phyloP scores from a whole-genome alignment of 345 rosid genomes.

The Populus nigra region DNA sequence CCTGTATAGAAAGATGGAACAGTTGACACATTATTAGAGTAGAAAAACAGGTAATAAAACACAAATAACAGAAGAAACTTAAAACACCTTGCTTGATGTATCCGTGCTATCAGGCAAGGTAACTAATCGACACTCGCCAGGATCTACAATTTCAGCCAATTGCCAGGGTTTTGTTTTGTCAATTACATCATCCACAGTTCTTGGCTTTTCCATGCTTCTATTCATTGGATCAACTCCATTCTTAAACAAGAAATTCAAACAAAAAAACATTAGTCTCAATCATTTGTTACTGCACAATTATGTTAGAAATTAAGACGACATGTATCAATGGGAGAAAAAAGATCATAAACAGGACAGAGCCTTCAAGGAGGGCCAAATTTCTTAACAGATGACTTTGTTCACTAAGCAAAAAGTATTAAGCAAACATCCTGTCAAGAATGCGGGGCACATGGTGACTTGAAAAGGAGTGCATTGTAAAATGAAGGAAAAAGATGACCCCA shows the following conservation, averaged over 20 bases:
- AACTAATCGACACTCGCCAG: conserved; percentile 64
- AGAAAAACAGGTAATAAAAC: background rate
- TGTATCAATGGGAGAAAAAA: background rate
- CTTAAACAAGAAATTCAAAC: conserved; percentile 34
- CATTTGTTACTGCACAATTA: background rate
- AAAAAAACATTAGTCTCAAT: background rate
- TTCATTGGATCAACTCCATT: conserved; percentile 81
- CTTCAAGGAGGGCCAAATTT: background rate
- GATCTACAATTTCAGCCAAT: conserved; percentile 66
- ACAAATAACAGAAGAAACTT: conserved; percentile 1
- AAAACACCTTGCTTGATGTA: conserved; percentile 73
- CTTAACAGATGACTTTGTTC: conserved; percentile 1
- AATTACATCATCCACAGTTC: conserved; percentile 54
- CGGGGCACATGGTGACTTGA: background rate
- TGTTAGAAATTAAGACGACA: conserved; percentile 1
- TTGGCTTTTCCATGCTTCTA: conserved; percentile 78
- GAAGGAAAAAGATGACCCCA: background rate
- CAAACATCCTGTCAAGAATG: background rate
- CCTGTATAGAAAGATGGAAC: conserved; percentile 40
- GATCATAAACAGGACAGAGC: conserved; percentile 6
- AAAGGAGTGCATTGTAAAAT: background rate
- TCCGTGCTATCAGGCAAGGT: conserved; percentile 72
- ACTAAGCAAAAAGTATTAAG: background rate
- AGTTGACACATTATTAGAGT: conserved; percentile 2
- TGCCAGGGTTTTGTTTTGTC: conserved; percentile 84